Percentiles rank a stretch among this genome's conserved stretches.
Evolutionary conservation across 2,329 filamentous ascomycete genomes (phyloP).

Genomic region (Mollisia scopiformis): DNA sequence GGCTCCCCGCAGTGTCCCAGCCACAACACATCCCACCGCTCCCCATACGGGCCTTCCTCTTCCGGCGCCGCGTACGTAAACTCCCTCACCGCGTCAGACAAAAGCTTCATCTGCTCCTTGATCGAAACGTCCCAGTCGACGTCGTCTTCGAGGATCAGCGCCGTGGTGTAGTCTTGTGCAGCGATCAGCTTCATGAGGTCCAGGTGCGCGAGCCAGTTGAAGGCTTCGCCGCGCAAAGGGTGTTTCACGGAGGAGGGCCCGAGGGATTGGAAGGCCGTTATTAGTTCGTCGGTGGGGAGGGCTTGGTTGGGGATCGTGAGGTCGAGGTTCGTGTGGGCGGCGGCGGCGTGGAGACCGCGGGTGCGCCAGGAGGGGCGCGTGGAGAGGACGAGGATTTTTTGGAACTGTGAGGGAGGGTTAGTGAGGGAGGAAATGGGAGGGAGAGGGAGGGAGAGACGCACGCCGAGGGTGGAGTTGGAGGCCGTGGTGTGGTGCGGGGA

Average conservation of each 20-base stretch:
- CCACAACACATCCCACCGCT: slow-evolving; percentile 42
- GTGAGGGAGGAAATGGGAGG: background rate
- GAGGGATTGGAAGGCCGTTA: slow-evolving; percentile 35
- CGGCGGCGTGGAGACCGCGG: slow-evolving; percentile 40
- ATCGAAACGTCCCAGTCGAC: slow-evolving; percentile 42
- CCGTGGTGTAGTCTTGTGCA: slow-evolving; percentile 25
- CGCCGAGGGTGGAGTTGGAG: slow-evolving; percentile 6
- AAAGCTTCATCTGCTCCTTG: slow-evolving; percentile 34
- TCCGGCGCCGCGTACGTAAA: slow-evolving; percentile 26
- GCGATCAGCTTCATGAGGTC: slow-evolving; percentile 37
- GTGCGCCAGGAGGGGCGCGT: slow-evolving; percentile 40
- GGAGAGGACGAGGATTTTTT: slow-evolving; percentile 37
- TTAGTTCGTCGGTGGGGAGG: slow-evolving; percentile 31
- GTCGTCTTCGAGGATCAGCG: slow-evolving; percentile 41
- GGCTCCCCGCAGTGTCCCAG: slow-evolving; percentile 41
- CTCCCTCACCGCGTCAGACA: slow-evolving; percentile 37
- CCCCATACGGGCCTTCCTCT: slow-evolving; percentile 34
- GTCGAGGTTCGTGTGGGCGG: slow-evolving; percentile 37
- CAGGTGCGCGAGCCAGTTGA: slow-evolving; percentile 37
- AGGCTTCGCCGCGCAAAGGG: background rate
- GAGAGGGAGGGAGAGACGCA: background rate
- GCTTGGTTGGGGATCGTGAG: slow-evolving; percentile 40
- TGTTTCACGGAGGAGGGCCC: slow-evolving; percentile 13
- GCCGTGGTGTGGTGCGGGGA: background rate
- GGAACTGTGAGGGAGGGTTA: background rate